Evolutionary conservation across 371 early-diverging fungal species (phyloP), one percentile per base, ranked within the genome.

Genomic region (Mucor plumbeus): DNA sequence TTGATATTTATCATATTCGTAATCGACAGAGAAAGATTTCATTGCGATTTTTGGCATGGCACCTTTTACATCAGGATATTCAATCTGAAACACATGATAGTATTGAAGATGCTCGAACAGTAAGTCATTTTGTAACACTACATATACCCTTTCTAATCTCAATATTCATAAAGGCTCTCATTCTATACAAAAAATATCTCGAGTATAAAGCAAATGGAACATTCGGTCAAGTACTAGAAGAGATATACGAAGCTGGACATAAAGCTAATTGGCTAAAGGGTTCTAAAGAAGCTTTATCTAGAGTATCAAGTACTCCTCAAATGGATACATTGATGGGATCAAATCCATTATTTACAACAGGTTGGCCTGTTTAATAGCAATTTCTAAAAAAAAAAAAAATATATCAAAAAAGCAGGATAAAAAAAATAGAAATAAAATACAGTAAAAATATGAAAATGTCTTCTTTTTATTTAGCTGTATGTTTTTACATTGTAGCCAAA

Each of bases 11-110:
- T 80, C 92, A 91, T 72, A 84, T 91, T 69, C 88, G 91, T 62
- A 89, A 88, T 62, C 71, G 92, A 41, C 93, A 92, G 50, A 73
- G 93, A 33, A 91, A 92, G 71, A 88, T 97, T 13, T 94, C 96
- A 5, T 73, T 98, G 34, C 83, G 93, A 33, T 98, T 97, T 74
- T 81, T 98, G 69, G 94, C 95, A 5, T 97, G 97, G 97, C 91
- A 89, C 72, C 65, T 97, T n/a, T 81, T 94, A n/a, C 76, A 85
- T 11, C 81, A 89, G 58, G 89, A 93, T 59, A 95, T 98, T 71
- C 98, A 98, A 68, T 84, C 85, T 3, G 89, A 90, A 5, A 88
- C 91, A 1, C 98, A 98, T 76, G 95, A 96, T 75, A 94, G 94
- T 80, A 91, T 97, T 31, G 97, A 95, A 70, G 98, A 98, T 79